Conservation (phyloP, 1,139 yeast species). For the Saccharomycopsis hybrid region DNA sequence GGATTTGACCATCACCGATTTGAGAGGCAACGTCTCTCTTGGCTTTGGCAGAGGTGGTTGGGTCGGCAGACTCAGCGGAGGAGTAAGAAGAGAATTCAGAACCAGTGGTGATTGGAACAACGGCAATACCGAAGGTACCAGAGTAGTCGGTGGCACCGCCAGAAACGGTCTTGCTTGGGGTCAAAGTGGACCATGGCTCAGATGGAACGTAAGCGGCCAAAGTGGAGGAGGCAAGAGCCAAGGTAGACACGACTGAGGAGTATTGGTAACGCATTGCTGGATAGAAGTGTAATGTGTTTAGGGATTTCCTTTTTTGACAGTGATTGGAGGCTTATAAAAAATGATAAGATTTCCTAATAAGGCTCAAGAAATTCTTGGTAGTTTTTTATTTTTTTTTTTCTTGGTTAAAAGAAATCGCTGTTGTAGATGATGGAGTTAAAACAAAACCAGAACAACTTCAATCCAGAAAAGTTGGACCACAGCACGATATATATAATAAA, state of each 20-base stretch:
- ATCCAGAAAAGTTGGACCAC: too few species aligned
- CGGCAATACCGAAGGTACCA: conserved; percentile 63
- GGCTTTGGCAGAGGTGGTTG: conserved; percentile 32
- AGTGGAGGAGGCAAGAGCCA: conserved; percentile 41
- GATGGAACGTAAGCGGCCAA: conserved; percentile 63
- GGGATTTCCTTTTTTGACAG: not conserved
- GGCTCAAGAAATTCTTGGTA: not conserved
- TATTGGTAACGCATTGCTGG: conserved; percentile 32
- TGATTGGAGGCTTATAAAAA: not conserved
- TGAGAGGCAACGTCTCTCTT: conserved; percentile 37
- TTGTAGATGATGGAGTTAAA: not conserved
- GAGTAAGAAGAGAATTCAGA: conserved; percentile 22
- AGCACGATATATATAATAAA: too few species aligned
- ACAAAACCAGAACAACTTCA: too few species aligned
- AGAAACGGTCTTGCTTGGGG: conserved; percentile 50
- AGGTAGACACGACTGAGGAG: conserved; percentile 34
- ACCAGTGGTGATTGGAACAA: conserved; percentile 41
- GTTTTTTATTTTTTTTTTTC: too few species aligned
- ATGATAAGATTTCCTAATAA: too few species aligned
- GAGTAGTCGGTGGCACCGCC: conserved; percentile 60
- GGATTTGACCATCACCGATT: conserved; percentile 45
- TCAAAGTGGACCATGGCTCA: conserved; percentile 68
- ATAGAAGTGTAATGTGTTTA: not conserved
- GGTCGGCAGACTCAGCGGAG: conserved; percentile 34
- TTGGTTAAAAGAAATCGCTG: not conserved